phyloP scores from a whole-genome alignment of 2,329 filamentous ascomycete species.

The Beauveria pseudobassiana region DNA sequence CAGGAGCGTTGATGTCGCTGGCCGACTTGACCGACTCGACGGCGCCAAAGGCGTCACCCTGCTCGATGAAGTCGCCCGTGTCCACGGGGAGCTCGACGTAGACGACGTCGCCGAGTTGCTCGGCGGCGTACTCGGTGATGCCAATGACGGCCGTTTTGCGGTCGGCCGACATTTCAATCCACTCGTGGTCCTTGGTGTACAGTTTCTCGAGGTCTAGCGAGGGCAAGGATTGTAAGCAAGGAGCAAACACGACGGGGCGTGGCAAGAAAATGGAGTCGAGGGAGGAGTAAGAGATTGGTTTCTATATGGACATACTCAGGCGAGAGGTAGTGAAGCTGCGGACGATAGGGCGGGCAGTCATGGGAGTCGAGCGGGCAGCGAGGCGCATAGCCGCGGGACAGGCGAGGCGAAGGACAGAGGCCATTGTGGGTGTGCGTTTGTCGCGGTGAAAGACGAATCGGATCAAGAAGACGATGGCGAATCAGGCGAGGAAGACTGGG shows the following conservation, averaged over 20 bases:
- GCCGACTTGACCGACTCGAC: slow-evolving; percentile 98
- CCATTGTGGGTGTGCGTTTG: slow-evolving; percentile 36
- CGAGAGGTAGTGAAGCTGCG: slow-evolving; percentile 33
- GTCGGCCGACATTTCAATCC: slow-evolving; percentile 82
- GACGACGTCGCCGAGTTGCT: slow-evolving; percentile 91
- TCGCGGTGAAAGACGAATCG: not conserved
- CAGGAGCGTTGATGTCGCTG: slow-evolving; percentile 90
- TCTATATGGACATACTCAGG: slow-evolving; percentile 23
- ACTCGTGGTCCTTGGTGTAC: slow-evolving; percentile 97
- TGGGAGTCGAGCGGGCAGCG: slow-evolving; percentile 28
- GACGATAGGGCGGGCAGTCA: slow-evolving; percentile 32
- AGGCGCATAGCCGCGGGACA: slow-evolving; percentile 36
- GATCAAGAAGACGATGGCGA: not conserved
- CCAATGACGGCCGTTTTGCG: slow-evolving; percentile 74
- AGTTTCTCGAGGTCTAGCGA: slow-evolving; percentile 58
- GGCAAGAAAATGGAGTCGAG: not conserved
- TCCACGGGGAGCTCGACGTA: slow-evolving; percentile 85
- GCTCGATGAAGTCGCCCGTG: slow-evolving; percentile 54
- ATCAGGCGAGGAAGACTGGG: not conserved
- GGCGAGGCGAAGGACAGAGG: slow-evolving; percentile 49
- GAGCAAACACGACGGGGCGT: not conserved
- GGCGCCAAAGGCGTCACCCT: slow-evolving; percentile 82
- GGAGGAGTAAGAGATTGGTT: not conserved
- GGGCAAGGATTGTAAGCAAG: not conserved
- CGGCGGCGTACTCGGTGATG: slow-evolving; percentile 85